Evolutionary conservation across 306 rosid species (phyloP).

Genomic region (Arachis hypogaea): DNA sequence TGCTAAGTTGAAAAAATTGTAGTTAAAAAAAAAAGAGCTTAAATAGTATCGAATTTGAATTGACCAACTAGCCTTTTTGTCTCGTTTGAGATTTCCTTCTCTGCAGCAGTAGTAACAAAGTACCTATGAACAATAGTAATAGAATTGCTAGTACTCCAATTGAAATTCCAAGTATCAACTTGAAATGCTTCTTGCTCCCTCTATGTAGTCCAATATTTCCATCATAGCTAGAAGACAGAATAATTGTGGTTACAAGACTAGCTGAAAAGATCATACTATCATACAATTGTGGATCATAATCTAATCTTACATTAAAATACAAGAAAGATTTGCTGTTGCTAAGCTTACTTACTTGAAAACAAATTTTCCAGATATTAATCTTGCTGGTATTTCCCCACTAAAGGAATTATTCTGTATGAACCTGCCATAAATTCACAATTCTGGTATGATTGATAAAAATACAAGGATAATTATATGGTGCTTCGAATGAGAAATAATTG

Average conservation of each 20-base stretch:
- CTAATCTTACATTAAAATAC: background rate
- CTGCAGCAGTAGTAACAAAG: constrained; percentile 50
- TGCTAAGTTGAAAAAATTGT: constrained; percentile 36
- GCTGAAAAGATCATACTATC: constrained; percentile 11
- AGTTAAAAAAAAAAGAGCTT: background rate
- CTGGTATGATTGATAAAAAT: constrained; percentile 15
- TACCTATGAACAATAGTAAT: constrained; percentile 50
- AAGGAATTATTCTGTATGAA: constrained; percentile 89
- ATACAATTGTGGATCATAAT: constrained; percentile 2
- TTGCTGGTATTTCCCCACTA: constrained; percentile 78
- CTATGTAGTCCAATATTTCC: constrained; percentile 58
- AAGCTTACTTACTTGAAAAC: constrained; percentile 67
- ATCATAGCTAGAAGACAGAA: constrained; percentile 54
- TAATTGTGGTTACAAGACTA: constrained; percentile 12
- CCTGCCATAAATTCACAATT: constrained; percentile 55
- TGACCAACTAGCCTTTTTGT: constrained; percentile 52
- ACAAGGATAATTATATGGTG: background rate
- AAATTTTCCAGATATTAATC: constrained; percentile 62
- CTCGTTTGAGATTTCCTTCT: constrained; percentile 47
- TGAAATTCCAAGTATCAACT: constrained; percentile 63
- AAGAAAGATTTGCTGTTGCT: background rate
- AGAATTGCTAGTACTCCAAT: constrained; percentile 62
- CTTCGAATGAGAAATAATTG: no score
- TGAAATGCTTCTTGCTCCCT: constrained; percentile 55
- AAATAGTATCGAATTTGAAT: constrained; percentile 9